These are phyloP conservation scores for Trichoderma aggressivum DNA, from an alignment of 2,329 filamentous ascomycete species.

Conservation along the genomic window DNA sequence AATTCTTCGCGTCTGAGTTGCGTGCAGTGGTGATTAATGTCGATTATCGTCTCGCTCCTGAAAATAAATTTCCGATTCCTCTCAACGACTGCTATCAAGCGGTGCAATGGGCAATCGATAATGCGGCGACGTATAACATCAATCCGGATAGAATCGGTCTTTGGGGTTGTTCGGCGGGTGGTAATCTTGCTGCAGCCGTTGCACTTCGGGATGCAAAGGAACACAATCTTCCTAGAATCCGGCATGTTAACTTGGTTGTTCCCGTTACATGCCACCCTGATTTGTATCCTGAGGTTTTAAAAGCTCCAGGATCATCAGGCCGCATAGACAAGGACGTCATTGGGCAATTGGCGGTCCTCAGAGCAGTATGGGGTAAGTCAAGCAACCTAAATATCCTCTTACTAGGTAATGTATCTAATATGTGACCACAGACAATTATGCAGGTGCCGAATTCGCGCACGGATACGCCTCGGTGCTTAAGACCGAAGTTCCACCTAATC, in stretches of 20 bases:
- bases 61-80: neutral
- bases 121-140: neutral
- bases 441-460: neutral
- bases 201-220: neutral
- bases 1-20: neutral
- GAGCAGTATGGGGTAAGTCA: neutral
- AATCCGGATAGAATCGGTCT: neutral
- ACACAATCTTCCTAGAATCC: neutral
- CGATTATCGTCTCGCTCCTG: neutral
- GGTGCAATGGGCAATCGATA: neutral
- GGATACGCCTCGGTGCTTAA: neutral
- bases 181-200: neutral
- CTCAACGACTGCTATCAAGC: neutral
- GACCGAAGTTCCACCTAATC: neutral
- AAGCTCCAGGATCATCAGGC: neutral
- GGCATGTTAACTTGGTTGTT: neutral
- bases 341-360: neutral
- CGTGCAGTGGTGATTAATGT: neutral
- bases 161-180: neutral
- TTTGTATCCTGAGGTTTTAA: neutral
- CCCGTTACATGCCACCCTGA: neutral
- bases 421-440: neutral
- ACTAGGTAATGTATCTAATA: neutral
- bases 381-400: neutral
- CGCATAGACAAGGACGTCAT: neutral